Percentiles rank a stretch among this genome's conserved stretches.
Evolutionary conservation across 331 rosid species (phyloP).

Genomic region (Ulmus americana): DNA sequence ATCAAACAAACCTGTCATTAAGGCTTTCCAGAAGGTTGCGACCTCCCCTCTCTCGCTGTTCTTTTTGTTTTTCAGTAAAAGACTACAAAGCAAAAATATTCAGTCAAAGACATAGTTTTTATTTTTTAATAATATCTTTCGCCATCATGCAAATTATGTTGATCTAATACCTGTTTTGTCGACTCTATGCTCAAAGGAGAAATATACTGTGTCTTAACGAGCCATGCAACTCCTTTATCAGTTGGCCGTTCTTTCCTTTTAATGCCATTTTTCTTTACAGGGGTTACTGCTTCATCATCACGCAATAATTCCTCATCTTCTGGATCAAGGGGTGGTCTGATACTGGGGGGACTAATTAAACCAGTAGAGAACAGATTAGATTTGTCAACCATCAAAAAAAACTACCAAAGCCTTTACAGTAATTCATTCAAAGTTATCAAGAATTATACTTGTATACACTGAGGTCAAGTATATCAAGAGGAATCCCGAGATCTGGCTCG

Average conservation of each 20-base stretch:
- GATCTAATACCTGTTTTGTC: constrained; percentile 65
- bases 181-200: constrained; percentile 95
- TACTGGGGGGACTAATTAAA: constrained; percentile 71
- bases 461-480: constrained; percentile 96
- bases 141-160: constrained; percentile 13
- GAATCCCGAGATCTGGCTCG: constrained; percentile 98
- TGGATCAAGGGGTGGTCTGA: constrained; percentile 58
- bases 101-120: constrained; percentile 23
- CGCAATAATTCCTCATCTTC: constrained; percentile 91
- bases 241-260: constrained; percentile 94
- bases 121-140: background rate
- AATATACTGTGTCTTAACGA: constrained; percentile 94
- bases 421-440: constrained; percentile 12
- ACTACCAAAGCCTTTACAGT: constrained; percentile 17
- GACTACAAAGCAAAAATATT: constrained; percentile 47
- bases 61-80: constrained; percentile 95
- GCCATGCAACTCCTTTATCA: constrained; percentile 99
- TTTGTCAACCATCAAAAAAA: constrained; percentile 12
- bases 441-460: constrained; percentile 84
- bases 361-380: constrained; percentile 27
- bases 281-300: constrained; percentile 74
- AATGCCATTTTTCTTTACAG: constrained; percentile 80
- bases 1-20: constrained; percentile 53
- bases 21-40: constrained; percentile 61
- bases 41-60: constrained; percentile 82